A percentile compares a stretch with the other conserved stretches of the same genome.
Conservation (phyloP, 305 asterid genomes). For the Fraxinus sp. region DNA sequence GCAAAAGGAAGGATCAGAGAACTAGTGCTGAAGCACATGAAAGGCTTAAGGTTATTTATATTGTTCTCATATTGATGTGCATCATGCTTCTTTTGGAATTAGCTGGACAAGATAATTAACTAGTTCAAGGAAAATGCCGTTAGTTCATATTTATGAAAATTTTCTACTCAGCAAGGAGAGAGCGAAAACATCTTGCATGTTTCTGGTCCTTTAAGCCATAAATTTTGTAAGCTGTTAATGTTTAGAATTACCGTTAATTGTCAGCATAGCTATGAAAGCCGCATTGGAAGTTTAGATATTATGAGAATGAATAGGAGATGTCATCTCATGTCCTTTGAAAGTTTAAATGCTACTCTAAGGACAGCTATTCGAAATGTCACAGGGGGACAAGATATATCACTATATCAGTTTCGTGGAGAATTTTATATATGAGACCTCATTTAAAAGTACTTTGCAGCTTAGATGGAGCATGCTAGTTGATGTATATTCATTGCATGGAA, state of each 20-base stretch:
- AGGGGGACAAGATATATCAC: not conserved
- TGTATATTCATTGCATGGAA: constrained; percentile 26
- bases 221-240: not conserved
- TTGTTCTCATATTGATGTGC: constrained; percentile 19
- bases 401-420: not conserved
- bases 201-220: constrained; percentile 48
- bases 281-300: constrained; percentile 4
- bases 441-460: constrained; percentile 10
- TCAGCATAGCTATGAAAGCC: constrained; percentile 2
- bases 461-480: constrained; percentile 4
- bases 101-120: not conserved
- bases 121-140: not conserved
- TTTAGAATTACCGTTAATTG: constrained; percentile 4
- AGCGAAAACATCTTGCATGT: not conserved
- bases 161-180: not conserved
- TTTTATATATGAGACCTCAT: not conserved
- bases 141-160: not conserved
- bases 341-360: not conserved
- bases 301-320: constrained; percentile 5
- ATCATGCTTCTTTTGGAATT: not conserved
- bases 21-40: constrained; percentile 97
- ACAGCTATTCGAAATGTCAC: not conserved
- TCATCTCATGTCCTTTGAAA: constrained; percentile 13
- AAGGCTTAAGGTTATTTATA: constrained; percentile 72
- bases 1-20: constrained; percentile 85